Evolutionary conservation across 179 eudicot genomes (phyloP), one percentile per base, ranked within the genome.

Genomic region (Gypsophila paniculata): DNA sequence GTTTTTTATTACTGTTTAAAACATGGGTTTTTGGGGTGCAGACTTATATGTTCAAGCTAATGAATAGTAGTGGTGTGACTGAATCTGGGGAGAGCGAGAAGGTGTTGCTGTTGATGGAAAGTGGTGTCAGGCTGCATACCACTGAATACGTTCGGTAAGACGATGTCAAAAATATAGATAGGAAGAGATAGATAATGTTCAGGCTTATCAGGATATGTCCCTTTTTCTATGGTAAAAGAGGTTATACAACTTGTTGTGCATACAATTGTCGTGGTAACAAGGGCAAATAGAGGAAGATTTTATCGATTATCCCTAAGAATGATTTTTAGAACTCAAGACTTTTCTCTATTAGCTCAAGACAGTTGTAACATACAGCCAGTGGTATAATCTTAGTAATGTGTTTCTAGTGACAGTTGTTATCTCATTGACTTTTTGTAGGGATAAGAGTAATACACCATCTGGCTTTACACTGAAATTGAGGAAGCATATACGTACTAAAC

Each of bases 11-110:
- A 21, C 6, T 4, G 57, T 3, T 62, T 25, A 36, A 19, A 26
- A 21, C 2, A 23, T 77, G 61, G 23, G 19, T 68, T 70, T 74
- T 68, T 69, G 23, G 54, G 29, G 71, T 79, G 83, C 89, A 94
- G 99, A 94, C 92, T 2, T 94, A 94, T 61, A 85, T 94, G 68
- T 89, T 94, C 82, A 94, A 94, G 91, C 83, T 94, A 26, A 89
- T 91, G 97, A 94, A 90, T 78, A 94, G 99, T 77, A 94, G 99
- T 74, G 99, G 99, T 55, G 84, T 85, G 23, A 91, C 96, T 14
- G 97, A 91, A 72, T 94, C 99, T 14, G 99, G 99, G 39, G 99
- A 94, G 87, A 94, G 97, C 75, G 99, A 94, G 82, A 94, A 94
- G 85, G 96, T 91, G 58, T 82, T 94, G 81, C 75, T 94, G 78